A percentile compares a stretch with the other conserved stretches of the same genome.
Conservation (phyloP, 345 rosid genomes). For the Ricinus communis region DNA sequence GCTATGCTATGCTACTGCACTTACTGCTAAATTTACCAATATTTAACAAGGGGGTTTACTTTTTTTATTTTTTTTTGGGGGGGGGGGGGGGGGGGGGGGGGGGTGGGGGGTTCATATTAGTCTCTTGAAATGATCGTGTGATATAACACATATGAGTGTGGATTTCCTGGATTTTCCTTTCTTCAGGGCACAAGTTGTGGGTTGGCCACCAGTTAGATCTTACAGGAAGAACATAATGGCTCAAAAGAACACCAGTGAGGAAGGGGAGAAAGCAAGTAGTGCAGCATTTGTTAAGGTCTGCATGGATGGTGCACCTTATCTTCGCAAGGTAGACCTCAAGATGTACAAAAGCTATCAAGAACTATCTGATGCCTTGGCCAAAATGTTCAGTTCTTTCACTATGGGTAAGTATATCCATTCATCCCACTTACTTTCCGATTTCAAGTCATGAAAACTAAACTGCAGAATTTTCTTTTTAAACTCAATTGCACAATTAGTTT, state of each 20-base stretch:
- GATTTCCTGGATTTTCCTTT: background rate
- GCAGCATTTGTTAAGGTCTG: constrained; percentile 89
- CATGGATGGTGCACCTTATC: constrained; percentile 98
- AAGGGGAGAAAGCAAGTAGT: constrained; percentile 31
- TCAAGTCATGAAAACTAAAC: background rate
- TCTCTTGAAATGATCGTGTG: background rate
- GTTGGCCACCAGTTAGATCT: constrained; percentile 96
- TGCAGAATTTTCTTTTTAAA: background rate
- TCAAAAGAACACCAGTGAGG: constrained; percentile 46
- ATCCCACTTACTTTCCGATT: too few relatives aligned
- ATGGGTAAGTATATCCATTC: constrained; percentile 53
- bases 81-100: too few relatives aligned
- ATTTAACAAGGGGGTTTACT: background rate
- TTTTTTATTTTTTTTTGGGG: too few relatives aligned
- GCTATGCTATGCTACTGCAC: too few relatives aligned
- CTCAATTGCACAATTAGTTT: background rate
- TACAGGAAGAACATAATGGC: constrained; percentile 85
- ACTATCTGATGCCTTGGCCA: constrained; percentile 81
- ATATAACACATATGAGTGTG: background rate
- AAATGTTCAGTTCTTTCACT: constrained; percentile 96
- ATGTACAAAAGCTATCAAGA: constrained; percentile 82
- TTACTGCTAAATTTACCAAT: background rate
- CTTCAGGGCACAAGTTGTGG: constrained; percentile 81
- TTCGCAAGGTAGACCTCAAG: constrained; percentile 93
- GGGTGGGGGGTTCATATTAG: too few relatives aligned